Conservation (phyloP, 106 monocot genomes). For the Alisma plantagoaquatica region DNA sequence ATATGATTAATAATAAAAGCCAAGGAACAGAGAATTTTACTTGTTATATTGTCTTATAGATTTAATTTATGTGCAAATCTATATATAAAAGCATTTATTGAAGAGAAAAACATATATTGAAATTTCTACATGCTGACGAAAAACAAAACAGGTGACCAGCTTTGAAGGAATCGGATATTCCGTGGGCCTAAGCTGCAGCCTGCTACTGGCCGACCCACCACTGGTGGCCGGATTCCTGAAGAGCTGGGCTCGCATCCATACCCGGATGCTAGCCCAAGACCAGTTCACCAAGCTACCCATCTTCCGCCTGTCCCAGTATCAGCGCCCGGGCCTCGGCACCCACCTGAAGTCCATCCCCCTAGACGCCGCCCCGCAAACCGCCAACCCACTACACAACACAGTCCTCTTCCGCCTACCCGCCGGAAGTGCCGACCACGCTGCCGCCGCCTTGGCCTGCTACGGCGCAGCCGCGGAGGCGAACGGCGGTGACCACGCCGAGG, state of each 20-base stretch:
- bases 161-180: background rate
- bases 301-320: background rate
- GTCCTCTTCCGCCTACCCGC: background rate
- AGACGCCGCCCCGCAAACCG: background rate
- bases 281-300: background rate
- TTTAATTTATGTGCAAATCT: no score
- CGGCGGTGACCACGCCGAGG: background rate
- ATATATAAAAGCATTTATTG: no score
- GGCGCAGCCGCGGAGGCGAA: background rate
- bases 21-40: no score
- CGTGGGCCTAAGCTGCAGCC: slow-evolving; percentile 7
- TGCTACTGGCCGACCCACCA: background rate
- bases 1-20: no score
- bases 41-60: no score
- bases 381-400: background rate
- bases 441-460: background rate
- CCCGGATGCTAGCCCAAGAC: background rate
- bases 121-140: no score
- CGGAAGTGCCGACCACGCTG: background rate
- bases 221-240: background rate
- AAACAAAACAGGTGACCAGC: slow-evolving; percentile 1
- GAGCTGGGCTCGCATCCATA: slow-evolving; percentile 5
- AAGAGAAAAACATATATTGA: no score
- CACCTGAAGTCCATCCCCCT: slow-evolving; percentile 1
- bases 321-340: background rate